These are phyloP conservation scores for Leishmania martiniquensis DNA, from an alignment of 208 protist genomes.

Conservation along the genomic window DNA sequence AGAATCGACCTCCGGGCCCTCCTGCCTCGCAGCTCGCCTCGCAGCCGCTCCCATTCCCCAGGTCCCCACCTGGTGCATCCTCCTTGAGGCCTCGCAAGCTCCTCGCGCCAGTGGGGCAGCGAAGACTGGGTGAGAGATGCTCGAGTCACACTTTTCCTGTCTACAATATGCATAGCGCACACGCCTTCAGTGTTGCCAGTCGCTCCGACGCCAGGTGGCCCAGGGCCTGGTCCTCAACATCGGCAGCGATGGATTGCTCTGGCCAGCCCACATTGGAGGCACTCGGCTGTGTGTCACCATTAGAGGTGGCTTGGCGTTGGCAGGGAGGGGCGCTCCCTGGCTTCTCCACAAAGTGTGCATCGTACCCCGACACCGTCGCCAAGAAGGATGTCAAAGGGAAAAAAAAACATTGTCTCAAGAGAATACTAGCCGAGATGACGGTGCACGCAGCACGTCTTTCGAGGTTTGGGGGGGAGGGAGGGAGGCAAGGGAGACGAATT, in stretches of 20 bases:
- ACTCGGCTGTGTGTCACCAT: neutral
- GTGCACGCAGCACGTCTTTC: neutral
- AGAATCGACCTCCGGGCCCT: neutral
- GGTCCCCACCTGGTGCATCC: neutral
- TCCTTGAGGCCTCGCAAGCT: neutral
- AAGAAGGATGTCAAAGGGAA: neutral
- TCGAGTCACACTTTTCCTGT: no score
- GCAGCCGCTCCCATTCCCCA: neutral
- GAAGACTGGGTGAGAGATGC: neutral
- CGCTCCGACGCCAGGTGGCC: neutral
- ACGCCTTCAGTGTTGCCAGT: neutral
- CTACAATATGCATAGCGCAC: neutral
- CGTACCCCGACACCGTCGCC: neutral
- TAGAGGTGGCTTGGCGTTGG: neutral
- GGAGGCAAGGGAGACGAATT: neutral
- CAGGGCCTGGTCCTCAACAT: neutral
- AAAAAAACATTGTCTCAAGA: neutral
- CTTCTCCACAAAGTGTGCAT: neutral
- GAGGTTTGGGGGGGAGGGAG: neutral
- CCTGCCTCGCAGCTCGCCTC: neutral
- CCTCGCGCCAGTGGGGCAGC: neutral
- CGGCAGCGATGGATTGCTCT: neutral
- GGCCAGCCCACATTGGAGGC: neutral
- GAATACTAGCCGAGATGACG: slow-evolving; percentile 1
- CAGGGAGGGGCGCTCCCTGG: neutral